A percentile compares a stretch with the other conserved stretches of the same genome.
Evolutionary conservation across 2,329 filamentous ascomycete genomes (phyloP).

Genomic region (Fusarium continuum): DNA sequence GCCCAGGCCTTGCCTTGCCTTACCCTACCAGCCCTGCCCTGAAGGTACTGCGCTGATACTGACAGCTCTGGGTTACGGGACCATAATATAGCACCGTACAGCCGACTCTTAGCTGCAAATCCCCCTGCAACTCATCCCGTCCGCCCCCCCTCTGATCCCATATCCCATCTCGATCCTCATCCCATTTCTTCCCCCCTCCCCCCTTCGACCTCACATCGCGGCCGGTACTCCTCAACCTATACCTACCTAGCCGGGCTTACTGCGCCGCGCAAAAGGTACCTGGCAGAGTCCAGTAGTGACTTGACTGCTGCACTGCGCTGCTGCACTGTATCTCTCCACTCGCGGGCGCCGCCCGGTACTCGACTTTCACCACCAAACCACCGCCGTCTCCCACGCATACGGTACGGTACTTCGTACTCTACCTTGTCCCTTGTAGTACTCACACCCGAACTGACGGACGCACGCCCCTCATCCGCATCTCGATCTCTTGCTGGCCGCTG

Average conservation of each 20-base stretch:
- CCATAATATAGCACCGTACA: conserved; percentile 12
- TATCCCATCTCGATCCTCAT: conserved; percentile 36
- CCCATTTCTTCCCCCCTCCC: conserved; percentile 28
- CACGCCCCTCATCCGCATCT: conserved; percentile 40
- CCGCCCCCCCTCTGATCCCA: conserved; percentile 27
- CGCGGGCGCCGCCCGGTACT: conserved; percentile 6
- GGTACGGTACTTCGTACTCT: too few species aligned
- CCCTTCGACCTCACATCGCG: conserved; percentile 20
- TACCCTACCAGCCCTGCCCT: not conserved
- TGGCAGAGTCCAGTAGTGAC: conserved; percentile 10
- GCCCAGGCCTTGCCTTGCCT: not conserved
- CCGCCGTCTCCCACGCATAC: conserved; percentile 17
- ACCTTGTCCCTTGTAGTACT: conserved; percentile 16
- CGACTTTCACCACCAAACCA: conserved; percentile 30
- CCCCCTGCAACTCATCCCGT: conserved; percentile 30
- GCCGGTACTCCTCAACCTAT: conserved; percentile 25
- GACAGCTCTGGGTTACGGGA: not conserved
- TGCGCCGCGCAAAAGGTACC: conserved; percentile 27
- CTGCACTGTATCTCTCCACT: conserved; percentile 17
- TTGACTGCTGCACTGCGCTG: not conserved
- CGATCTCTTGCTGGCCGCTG: conserved; percentile 42
- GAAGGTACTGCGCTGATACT: conserved; percentile 1
- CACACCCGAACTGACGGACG: conserved; percentile 27
- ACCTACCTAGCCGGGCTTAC: conserved; percentile 26
- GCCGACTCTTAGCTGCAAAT: conserved; percentile 32